Base-by-base conservation (phyloP, 1,284 basidiomycete species). In the Stereum hirsutum region DNA sequence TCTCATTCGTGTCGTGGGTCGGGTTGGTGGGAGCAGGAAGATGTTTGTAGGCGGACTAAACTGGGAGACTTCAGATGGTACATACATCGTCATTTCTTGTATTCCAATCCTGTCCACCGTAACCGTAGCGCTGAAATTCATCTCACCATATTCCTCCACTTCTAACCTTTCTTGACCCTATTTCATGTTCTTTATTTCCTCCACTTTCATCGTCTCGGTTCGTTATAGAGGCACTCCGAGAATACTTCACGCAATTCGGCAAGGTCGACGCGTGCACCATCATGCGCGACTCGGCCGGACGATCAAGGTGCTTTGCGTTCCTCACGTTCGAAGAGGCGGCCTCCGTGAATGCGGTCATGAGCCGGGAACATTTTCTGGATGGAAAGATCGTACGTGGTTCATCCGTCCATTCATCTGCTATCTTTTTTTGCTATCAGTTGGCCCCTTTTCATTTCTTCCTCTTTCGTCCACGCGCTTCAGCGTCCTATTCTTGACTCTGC, bases 1-100 rank as follows among this genome's bases (percentile, higher is more conserved):
- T n/a, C n/a, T n/a, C n/a, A n/a, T n/a, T n/a, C n/a, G n/a, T n/a
- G n/a, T n/a, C n/a, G n/a, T n/a, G n/a, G n/a, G n/a, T n/a, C n/a
- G n/a, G n/a, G n/a, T n/a, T n/a, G n/a, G n/a, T n/a, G n/a, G n/a
- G n/a, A n/a, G n/a, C 75, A 95, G 93, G 65, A 97, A 97, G 74
- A 96, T 94, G 91, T 96, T 96, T 62, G 89, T 96, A 57, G 92
- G 92, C 52, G 92, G 93, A 51, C 72, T 96, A 46, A 94, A 95
- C 68, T 96, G 93, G 92, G 92, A 96, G 63, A 96, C 92, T 52
- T 92, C 88, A 57, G 93, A 96, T 70, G 91, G 92, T 80, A 76
- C 57, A 69, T 74, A 45, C 55, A 58, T 52, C 12, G 59, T n/a
- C n/a, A n/a, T n/a, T n/a, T n/a, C n/a, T n/a, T n/a, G n/a, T n/a